Evolutionary conservation across 2,329 filamentous ascomycete genomes (phyloP).

Genomic region (Thelonectria blattea): DNA sequence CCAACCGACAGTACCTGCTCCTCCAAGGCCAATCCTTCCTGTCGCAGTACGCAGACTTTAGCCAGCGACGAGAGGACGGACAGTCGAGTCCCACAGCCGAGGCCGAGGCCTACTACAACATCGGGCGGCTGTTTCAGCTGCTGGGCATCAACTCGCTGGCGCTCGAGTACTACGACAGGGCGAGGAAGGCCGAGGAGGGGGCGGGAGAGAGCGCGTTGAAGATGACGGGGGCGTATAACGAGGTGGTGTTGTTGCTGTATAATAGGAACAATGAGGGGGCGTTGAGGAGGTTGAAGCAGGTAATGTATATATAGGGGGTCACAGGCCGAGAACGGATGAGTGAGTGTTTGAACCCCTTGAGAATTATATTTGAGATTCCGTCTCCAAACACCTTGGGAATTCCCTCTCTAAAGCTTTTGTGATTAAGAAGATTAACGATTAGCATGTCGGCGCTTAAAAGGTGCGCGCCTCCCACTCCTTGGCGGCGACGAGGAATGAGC

Average conservation of each 20-base stretch:
- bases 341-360: too few species aligned
- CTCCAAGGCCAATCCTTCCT: slow-evolving; percentile 86
- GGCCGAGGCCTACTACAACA: slow-evolving; percentile 47
- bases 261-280: slow-evolving; percentile 40
- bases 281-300: background rate
- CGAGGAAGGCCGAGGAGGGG: slow-evolving; percentile 26
- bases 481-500: slow-evolving; percentile 39
- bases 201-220: slow-evolving; percentile 34
- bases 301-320: background rate
- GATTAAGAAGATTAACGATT: too few species aligned
- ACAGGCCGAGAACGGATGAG: too few species aligned
- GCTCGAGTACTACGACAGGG: slow-evolving; percentile 69
- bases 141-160: slow-evolving; percentile 60
- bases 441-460: background rate
- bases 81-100: slow-evolving; percentile 14
- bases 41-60: slow-evolving; percentile 44
- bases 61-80: background rate
- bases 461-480: slow-evolving; percentile 37
- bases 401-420: too few species aligned
- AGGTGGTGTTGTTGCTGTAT: slow-evolving; percentile 40
- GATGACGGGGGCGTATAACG: slow-evolving; percentile 42
- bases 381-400: too few species aligned
- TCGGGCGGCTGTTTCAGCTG: slow-evolving; percentile 47
- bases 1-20: slow-evolving; percentile 88
- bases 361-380: too few species aligned